Percentiles rank a stretch among this genome's conserved stretches.
phyloP scores from a whole-genome alignment of 495 filamentous ascomycete species.

The Hypomontagnella monticulosa region DNA sequence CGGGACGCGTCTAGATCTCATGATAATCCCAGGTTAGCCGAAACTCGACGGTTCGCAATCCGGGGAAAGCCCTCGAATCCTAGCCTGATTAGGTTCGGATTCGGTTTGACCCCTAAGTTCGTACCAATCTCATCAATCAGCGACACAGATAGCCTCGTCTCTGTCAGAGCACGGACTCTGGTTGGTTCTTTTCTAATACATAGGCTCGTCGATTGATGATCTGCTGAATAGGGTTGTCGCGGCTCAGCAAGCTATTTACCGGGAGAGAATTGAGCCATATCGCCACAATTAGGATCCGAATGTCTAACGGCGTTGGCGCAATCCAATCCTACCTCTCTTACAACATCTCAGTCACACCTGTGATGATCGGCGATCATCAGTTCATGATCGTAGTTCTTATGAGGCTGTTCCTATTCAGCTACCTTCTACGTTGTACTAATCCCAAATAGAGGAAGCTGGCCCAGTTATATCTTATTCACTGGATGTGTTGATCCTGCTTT shows the following conservation, averaged over 20 bases:
- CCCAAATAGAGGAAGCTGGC: conserved; percentile 16
- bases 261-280: conserved; percentile 6
- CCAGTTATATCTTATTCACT: conserved; percentile 11
- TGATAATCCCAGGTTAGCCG: conserved; percentile 6
- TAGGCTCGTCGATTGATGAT: conserved; percentile 8
- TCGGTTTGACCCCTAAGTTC: conserved; percentile 4
- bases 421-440: conserved; percentile 1
- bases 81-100: conserved; percentile 12
- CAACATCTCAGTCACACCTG: background rate
- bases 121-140: conserved; percentile 24
- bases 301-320: background rate
- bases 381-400: conserved; percentile 5
- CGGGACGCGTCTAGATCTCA: conserved; percentile 37
- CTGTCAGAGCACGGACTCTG: conserved; percentile 8
- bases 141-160: conserved; percentile 19
- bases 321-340: conserved; percentile 1
- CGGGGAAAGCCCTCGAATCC: conserved; percentile 27
- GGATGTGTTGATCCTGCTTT: conserved; percentile 17
- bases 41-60: conserved; percentile 21
- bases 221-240: conserved; percentile 16
- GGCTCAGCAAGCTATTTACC: conserved; percentile 16
- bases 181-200: background rate
- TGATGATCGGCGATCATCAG: conserved; percentile 4
- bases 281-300: conserved; percentile 13
- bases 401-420: conserved; percentile 22